Base-by-base conservation (phyloP, 805 yeast species). In the Barnettozyma californica region DNA sequence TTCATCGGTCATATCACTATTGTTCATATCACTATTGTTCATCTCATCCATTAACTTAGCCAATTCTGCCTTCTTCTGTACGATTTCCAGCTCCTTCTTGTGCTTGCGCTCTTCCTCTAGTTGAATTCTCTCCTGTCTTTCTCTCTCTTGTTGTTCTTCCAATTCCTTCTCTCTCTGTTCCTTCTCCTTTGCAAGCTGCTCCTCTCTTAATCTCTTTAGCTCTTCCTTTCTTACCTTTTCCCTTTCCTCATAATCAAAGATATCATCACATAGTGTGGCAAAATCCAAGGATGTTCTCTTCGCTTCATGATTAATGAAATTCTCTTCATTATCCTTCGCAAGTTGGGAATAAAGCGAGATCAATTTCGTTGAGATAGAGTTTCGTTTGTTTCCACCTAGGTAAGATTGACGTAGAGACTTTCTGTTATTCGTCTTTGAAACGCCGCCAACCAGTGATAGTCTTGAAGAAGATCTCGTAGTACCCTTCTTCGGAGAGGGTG, bases 241-340 rank as follows among this genome's bases (percentile, higher is more conserved):
- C 45, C 74, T 79, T 54, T 75, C 76, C 59, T 83, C 90, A 63
- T 83, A 85, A 57, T 79, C 84, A 70, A 85, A 85, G 49, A 85
- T 79, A 64, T 79, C 81, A 67, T 85, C 92, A 70, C 89, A 83
- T 39, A 85, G 69, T 2, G 85, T 77, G 11, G 90, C 94, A 70
- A 85, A 85, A 53, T 85, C 86, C 14, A 87, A 81, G 34, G 87
- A 81, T 2, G 91, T 83, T 65, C 94, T 74, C 65, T 78, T 83
- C 6, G 89, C 82, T 62, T 81, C 87, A 58, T 77, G 80, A 57
- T 83, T 87, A 65, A 84, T 77, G 56, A 77, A 77, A 57, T 81
- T 85, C 81, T 87, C 79, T 51, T 80, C 85, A 38, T 76, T 73
- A 47, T 71, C 75, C 41, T 74, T 74, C 3, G 87, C 75, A 51